These are phyloP conservation scores for Eucalyptus cloeziana DNA, from an alignment of 345 rosid species.

Conservation along the genomic window DNA sequence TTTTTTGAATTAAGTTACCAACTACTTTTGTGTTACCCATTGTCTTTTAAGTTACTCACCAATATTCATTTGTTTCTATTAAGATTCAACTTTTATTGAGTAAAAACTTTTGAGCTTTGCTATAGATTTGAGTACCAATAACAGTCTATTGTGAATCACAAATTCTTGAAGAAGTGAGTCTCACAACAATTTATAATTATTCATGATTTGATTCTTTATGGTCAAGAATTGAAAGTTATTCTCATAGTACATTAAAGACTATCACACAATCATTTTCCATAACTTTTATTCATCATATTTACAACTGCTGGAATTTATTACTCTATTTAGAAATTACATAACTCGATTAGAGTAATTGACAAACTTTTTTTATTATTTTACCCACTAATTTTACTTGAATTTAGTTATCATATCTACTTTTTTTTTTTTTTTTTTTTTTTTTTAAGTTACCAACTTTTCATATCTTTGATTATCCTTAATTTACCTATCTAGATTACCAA, in stretches of 20 bases:
- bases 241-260: too few relatives aligned
- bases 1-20: not conserved
- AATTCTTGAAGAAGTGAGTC: too few relatives aligned
- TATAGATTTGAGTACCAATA: too few relatives aligned
- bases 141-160: too few relatives aligned
- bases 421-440: too few relatives aligned
- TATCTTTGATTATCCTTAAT: not conserved
- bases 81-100: not conserved
- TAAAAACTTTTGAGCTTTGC: not conserved
- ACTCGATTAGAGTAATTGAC: not conserved
- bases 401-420: not conserved
- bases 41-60: not conserved
- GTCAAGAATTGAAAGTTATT: too few relatives aligned
- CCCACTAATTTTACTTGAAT: not conserved
- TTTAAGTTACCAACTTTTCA: not conserved
- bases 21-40: not conserved
- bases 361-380: not conserved
- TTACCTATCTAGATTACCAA: not conserved
- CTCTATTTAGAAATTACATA: not conserved
- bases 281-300: not conserved
- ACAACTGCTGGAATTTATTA: not conserved
- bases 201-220: too few relatives aligned
- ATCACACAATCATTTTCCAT: accelerated
- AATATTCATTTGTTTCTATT: not conserved
- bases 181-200: too few relatives aligned